Percentiles rank a stretch among this genome's conserved stretches.
These are phyloP conservation scores for Aspergillus ruber DNA, from an alignment of 2,329 filamentous ascomycete genomes.

Conservation along the genomic window DNA sequence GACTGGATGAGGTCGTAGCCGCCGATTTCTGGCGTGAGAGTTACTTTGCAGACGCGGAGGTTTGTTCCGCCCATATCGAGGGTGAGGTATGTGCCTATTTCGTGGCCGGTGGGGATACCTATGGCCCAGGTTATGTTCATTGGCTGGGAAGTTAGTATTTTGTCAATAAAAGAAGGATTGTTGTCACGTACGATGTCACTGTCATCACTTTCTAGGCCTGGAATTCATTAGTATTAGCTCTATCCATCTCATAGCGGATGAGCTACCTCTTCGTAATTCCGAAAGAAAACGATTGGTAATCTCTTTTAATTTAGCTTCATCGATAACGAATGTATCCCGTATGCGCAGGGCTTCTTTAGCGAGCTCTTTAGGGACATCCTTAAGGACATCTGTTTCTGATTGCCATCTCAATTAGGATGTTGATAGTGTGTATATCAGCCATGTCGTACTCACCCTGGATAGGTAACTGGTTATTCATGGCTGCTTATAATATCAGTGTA, in stretches of 20 bases:
- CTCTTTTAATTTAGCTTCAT: slow-evolving; percentile 66
- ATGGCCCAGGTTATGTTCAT: slow-evolving; percentile 94
- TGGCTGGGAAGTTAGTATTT: slow-evolving; percentile 48
- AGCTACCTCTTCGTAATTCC: slow-evolving; percentile 69
- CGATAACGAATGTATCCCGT: slow-evolving; percentile 71
- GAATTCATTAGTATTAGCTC: background rate
- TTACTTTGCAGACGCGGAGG: slow-evolving; percentile 79
- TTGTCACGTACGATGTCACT: slow-evolving; percentile 68
- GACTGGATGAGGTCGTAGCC: slow-evolving; percentile 81
- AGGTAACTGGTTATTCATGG: too few species aligned
- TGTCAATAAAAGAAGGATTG: background rate
- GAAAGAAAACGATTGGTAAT: slow-evolving; percentile 79
- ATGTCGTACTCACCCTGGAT: too few species aligned
- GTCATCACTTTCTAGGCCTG: slow-evolving; percentile 67
- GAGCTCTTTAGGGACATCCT: slow-evolving; percentile 61
- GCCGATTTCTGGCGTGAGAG: slow-evolving; percentile 67
- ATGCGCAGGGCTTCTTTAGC: slow-evolving; percentile 65
- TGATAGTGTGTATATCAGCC: too few species aligned
- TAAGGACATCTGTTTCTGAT: too few species aligned
- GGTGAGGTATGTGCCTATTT: slow-evolving; percentile 73
- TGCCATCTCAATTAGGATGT: too few species aligned
- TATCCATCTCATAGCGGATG: slow-evolving; percentile 4
- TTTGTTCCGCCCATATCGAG: slow-evolving; percentile 91
- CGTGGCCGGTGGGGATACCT: slow-evolving; percentile 68
- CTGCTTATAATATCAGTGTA: too few species aligned